These are phyloP conservation scores for Leishmania amazonensis DNA, from an alignment of 208 protist species.

Conservation along the genomic window DNA sequence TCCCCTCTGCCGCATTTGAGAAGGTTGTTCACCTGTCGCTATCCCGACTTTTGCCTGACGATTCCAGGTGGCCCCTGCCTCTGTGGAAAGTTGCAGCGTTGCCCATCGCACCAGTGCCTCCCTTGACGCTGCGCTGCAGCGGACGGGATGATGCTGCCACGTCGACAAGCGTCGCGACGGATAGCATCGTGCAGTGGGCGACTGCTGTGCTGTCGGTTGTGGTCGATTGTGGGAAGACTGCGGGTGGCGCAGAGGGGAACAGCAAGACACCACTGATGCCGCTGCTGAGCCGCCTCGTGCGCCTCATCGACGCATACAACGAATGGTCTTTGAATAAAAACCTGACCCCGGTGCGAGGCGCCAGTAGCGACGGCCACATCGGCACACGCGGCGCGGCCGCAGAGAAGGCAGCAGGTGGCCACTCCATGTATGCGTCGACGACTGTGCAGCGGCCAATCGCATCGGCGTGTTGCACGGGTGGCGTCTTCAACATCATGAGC, in stretches of 20 bases:
- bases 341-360: not conserved
- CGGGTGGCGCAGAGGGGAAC: not conserved
- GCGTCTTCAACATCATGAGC: conserved; percentile 25
- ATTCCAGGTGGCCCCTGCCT: conserved; percentile 20
- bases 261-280: not conserved
- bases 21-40: conserved; percentile 2
- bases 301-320: conserved; percentile 16
- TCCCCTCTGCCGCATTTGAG: not conserved
- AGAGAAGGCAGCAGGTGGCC: not conserved
- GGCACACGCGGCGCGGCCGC: not conserved
- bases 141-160: not conserved
- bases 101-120: conserved; percentile 22
- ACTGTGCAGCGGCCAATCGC: not conserved
- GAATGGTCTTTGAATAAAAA: conserved; percentile 7
- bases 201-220: not conserved
- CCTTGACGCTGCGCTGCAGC: conserved; percentile 8
- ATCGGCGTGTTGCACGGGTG: conserved; percentile 8
- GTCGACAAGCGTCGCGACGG: not conserved
- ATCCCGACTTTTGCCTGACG: not conserved
- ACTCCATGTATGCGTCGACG: not conserved
- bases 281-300: conserved; percentile 8
- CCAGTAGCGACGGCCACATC: not conserved
- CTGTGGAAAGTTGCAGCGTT: conserved; percentile 18
- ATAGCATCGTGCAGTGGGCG: not conserved
- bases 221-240: not conserved